phyloP scores from a whole-genome alignment of 2,329 filamentous ascomycete genomes.

The Neodidymelliopsis sp. region DNA sequence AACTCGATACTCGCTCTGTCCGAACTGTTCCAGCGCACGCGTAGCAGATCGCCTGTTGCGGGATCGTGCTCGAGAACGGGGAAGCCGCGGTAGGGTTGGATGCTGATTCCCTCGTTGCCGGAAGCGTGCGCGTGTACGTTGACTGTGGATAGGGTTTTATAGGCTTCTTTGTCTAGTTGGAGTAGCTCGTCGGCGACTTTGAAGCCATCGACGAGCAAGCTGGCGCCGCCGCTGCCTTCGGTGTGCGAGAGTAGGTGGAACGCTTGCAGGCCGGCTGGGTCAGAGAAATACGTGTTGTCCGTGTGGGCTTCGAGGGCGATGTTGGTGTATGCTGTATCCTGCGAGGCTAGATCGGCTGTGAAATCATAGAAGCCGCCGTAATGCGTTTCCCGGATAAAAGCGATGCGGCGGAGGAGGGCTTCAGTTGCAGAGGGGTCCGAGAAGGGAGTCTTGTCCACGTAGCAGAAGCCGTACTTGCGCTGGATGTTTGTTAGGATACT shows the following conservation, averaged over 20 bases:
- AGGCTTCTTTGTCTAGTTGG: constrained; percentile 63
- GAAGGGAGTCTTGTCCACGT: constrained; percentile 72
- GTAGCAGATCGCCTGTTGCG: constrained; percentile 57
- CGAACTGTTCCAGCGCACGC: constrained; percentile 92
- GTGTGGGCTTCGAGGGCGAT: constrained; percentile 85
- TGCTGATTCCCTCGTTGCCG: constrained; percentile 83
- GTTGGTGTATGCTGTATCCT: constrained; percentile 91
- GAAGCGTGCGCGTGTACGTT: constrained; percentile 81
- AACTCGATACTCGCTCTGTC: constrained; percentile 76
- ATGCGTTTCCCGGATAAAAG: constrained; percentile 88
- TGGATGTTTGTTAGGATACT: constrained; percentile 44
- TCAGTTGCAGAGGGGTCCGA: constrained; percentile 72
- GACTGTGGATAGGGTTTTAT: constrained; percentile 62
- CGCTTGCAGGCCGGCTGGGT: constrained; percentile 88
- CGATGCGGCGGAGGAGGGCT: constrained; percentile 78
- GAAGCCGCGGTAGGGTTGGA: constrained; percentile 73
- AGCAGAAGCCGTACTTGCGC: constrained; percentile 77
- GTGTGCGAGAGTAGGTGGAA: constrained; percentile 91
- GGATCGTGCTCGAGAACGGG: constrained; percentile 74
- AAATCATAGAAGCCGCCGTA: constrained; percentile 91
- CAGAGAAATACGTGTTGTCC: constrained; percentile 94
- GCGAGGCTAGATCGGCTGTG: constrained; percentile 83
- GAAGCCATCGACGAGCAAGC: constrained; percentile 87
- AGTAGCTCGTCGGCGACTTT: constrained; percentile 69
- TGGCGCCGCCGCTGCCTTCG: constrained; percentile 73